Percentiles rank a stretch among this genome's conserved stretches.
These are phyloP conservation scores for Barbarea vulgaris DNA, from an alignment of 345 rosid species.

Conservation along the genomic window DNA sequence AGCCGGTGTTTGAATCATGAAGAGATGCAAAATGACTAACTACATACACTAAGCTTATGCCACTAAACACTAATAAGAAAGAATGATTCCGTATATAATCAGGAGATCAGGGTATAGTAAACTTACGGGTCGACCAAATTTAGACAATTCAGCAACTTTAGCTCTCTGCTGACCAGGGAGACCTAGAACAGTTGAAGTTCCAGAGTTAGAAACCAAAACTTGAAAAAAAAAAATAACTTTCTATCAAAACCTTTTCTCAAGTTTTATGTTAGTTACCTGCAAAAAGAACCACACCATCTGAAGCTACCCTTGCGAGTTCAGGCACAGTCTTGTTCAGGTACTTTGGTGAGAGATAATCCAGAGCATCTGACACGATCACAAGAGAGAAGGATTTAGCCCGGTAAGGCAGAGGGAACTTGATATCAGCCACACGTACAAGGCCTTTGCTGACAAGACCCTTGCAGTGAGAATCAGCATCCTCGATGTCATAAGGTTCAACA, in stretches of 20 bases:
- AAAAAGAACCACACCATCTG: constrained; percentile 74
- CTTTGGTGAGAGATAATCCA: constrained; percentile 90
- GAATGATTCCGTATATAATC: background rate
- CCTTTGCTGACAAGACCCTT: constrained; percentile 81
- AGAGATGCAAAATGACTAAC: constrained; percentile 22
- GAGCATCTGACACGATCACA: constrained; percentile 88
- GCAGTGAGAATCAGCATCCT: constrained; percentile 88
- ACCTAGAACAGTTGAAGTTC: constrained; percentile 46
- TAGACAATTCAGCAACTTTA: constrained; percentile 80
- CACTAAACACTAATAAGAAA: background rate
- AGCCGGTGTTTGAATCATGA: background rate
- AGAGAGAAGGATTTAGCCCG: constrained; percentile 89
- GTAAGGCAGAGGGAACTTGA: constrained; percentile 89
- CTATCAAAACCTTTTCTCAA: background rate
- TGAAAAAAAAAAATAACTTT: background rate
- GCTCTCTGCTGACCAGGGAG: constrained; percentile 82
- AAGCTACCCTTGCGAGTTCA: constrained; percentile 84
- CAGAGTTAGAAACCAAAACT: constrained; percentile 6
- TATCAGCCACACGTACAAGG: constrained; percentile 87
- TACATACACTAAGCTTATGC: background rate
- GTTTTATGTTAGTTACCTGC: constrained; percentile 56
- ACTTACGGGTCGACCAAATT: constrained; percentile 92
- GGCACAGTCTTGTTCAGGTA: constrained; percentile 93
- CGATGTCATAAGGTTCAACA: constrained; percentile 93
- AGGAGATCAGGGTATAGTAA: constrained; percentile 1